Conservation (phyloP, 2,329 filamentous ascomycete genomes). For the Exserohilum turcica region DNA sequence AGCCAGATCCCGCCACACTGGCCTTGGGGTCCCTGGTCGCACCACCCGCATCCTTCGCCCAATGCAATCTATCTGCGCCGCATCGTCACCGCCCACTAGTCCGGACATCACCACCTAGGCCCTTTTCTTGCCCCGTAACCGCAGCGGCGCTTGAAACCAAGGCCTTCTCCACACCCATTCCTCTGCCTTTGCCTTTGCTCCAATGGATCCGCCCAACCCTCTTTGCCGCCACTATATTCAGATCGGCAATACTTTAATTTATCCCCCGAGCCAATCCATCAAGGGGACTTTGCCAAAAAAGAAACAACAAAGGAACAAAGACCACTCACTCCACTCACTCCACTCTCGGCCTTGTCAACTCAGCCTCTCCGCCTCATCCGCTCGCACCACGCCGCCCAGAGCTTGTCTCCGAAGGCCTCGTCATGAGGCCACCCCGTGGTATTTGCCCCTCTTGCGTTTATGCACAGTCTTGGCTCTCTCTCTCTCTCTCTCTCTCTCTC, state of each 20-base stretch:
- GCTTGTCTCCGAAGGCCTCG: no score
- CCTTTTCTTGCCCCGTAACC: not conserved
- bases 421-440: no score
- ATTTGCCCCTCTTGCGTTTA: no score
- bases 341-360: not conserved
- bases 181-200: not conserved
- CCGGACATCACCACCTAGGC: no score
- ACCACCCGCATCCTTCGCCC: not conserved
- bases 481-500: no score
- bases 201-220: not conserved
- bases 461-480: no score
- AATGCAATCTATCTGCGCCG: slow-evolving; percentile 10
- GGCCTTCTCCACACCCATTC: slow-evolving; percentile 5
- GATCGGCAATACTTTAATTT: not conserved
- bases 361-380: no score
- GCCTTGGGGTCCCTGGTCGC: slow-evolving; percentile 2
- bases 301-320: not conserved
- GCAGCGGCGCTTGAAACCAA: slow-evolving; percentile 10
- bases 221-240: slow-evolving; percentile 3
- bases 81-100: slow-evolving; percentile 1
- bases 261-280: not conserved
- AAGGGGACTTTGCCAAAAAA: not conserved
- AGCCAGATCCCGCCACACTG: not conserved
- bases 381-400: no score
- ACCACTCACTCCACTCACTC: no score